Conservation (phyloP, 2,329 filamentous ascomycete genomes). For the Graphilbum ipis-grandicollis region DNA sequence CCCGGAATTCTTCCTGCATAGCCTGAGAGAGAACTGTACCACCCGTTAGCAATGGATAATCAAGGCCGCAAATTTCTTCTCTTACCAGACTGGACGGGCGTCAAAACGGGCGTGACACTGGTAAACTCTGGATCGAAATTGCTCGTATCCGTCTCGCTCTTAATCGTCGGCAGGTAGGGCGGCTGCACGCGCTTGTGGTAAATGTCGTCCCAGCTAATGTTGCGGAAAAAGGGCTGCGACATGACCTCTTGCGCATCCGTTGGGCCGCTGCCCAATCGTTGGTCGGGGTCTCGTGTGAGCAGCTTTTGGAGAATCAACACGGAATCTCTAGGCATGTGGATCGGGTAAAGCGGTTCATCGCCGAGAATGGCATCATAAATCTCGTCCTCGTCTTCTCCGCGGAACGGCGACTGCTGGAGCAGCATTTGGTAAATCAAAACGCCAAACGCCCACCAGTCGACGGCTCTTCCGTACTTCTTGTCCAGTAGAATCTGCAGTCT, state of each 20-base stretch:
- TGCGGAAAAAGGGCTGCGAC: conserved; percentile 95
- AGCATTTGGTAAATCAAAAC: conserved; percentile 99
- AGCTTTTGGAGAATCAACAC: conserved; percentile 97
- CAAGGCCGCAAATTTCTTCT: too few relatives aligned
- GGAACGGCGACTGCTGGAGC: conserved; percentile 94
- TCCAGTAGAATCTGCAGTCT: conserved; percentile 66
- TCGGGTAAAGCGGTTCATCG: conserved; percentile 93
- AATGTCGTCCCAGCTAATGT: conserved; percentile 97
- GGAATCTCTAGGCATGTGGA: conserved; percentile 95
- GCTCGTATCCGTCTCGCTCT: conserved; percentile 90
- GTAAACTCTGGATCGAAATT: conserved; percentile 99
- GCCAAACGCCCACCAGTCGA: conserved; percentile 99
- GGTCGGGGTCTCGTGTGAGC: conserved; percentile 83
- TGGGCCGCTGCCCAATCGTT: conserved; percentile 80
- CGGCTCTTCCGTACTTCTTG: conserved; percentile 93
- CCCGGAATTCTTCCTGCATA: conserved; percentile 99
- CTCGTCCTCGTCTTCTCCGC: conserved; percentile 96
- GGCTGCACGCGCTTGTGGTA: conserved; percentile 86
- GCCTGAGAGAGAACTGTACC: conserved; percentile 92
- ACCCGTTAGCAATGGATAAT: too few relatives aligned
- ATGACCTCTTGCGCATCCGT: conserved; percentile 98
- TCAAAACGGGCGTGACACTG: conserved; percentile 91
- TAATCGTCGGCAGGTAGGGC: conserved; percentile 80
- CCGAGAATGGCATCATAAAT: conserved; percentile 98
- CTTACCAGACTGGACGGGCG: conserved; percentile 88